Conservation (phyloP, 768 basidiomycete genomes). For the Termitomyces sp. region DNA sequence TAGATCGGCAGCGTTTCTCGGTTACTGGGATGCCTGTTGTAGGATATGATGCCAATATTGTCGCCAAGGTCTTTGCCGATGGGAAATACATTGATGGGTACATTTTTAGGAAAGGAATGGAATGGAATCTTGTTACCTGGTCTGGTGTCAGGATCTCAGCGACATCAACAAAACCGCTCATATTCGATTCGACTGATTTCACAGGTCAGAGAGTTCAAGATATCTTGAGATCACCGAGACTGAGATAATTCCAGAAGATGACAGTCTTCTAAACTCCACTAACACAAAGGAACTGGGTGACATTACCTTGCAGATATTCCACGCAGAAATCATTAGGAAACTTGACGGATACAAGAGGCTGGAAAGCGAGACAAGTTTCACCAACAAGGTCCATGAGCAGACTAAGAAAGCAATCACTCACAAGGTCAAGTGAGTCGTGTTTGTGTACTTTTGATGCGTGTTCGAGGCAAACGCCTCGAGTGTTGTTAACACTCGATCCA, state of each 20-base stretch:
- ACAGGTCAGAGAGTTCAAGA: background rate
- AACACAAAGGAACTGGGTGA: constrained; percentile 13
- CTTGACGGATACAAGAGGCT: background rate
- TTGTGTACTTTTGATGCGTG: background rate
- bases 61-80: background rate
- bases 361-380: background rate
- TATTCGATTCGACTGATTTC: background rate
- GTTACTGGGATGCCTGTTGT: background rate
- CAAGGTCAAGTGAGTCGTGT: constrained; percentile 17
- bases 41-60: background rate
- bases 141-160: background rate
- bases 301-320: constrained; percentile 11
- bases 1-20: background rate
- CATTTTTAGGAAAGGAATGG: background rate
- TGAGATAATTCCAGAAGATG: constrained; percentile 18
- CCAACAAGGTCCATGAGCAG: background rate
- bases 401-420: constrained; percentile 16
- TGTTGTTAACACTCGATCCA: background rate
- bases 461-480: background rate
- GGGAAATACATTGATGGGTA: background rate
- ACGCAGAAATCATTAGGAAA: background rate
- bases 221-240: background rate
- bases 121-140: background rate
- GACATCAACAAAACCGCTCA: background rate
- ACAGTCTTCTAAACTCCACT: constrained; percentile 12